Conservation (phyloP, 257 asterid species). For the Forsythia viridissima region DNA sequence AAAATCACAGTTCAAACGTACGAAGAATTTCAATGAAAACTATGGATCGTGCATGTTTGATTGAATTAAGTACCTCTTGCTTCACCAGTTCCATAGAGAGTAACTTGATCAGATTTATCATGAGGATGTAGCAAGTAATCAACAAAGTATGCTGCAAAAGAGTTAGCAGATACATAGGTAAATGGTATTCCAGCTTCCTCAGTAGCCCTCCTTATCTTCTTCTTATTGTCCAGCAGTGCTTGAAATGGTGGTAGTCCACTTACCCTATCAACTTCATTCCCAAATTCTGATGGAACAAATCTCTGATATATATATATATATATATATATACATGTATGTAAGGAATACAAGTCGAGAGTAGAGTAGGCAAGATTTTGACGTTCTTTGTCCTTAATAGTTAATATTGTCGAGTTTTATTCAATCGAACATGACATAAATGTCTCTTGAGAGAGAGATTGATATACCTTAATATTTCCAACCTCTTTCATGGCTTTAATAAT, state of each 20-base stretch:
- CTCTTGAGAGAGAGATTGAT: no score
- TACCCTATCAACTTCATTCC: constrained; percentile 40
- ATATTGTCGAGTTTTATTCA: no score
- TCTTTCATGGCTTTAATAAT: constrained; percentile 38
- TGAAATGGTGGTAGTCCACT: constrained; percentile 33
- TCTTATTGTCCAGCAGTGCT: constrained; percentile 29
- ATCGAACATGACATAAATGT: no score
- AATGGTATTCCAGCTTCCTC: constrained; percentile 40
- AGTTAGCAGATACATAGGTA: constrained; percentile 36
- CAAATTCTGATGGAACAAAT: constrained; percentile 43
- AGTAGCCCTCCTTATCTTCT: constrained; percentile 38
- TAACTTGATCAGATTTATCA: constrained; percentile 13
- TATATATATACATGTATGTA: no score
- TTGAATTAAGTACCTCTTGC: constrained; percentile 20
- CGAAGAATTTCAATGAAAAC: no score
- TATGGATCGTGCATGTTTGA: no score
- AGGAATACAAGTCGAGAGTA: no score
- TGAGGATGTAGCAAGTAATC: constrained; percentile 35
- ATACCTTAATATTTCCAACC: constrained; percentile 39
- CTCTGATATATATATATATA: constrained; percentile 32
- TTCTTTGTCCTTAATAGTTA: no score
- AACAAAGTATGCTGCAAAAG: constrained; percentile 36
- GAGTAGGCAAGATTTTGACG: no score
- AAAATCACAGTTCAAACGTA: no score
- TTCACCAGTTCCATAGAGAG: constrained; percentile 30